phyloP scores from a whole-genome alignment of 2,329 filamentous ascomycete genomes.

The Ceratocystis diversiconidia region DNA sequence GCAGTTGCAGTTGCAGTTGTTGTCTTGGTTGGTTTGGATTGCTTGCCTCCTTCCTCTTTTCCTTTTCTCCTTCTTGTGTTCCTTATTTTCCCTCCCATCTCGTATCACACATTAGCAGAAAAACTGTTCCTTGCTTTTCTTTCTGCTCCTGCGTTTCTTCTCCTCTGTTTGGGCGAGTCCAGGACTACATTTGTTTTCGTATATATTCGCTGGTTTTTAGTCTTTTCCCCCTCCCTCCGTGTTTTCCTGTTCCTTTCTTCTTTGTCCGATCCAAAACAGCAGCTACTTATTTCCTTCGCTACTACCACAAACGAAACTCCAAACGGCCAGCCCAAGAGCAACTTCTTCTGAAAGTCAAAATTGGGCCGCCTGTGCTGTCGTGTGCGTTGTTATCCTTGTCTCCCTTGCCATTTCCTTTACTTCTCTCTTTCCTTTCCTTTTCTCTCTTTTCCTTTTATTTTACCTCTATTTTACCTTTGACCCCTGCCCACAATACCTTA shows the following conservation, averaged over 20 bases:
- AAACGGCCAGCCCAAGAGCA: background rate
- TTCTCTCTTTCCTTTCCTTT: background rate
- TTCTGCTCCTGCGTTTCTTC: background rate
- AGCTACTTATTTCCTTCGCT: background rate
- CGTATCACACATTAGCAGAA: background rate
- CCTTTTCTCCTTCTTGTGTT: background rate
- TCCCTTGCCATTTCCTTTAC: background rate
- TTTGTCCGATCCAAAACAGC: background rate
- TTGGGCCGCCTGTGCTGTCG: background rate
- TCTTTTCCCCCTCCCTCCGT: background rate
- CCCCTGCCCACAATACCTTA: background rate
- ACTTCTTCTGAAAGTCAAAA: background rate
- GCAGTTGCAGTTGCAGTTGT: background rate
- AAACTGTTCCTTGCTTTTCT: background rate
- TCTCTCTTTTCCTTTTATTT: constrained; percentile 3
- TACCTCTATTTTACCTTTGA: background rate
- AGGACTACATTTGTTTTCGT: background rate
- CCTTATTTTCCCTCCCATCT: constrained; percentile 3
- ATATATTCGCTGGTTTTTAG: background rate
- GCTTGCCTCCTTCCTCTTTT: constrained; percentile 4
- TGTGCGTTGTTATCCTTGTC: background rate
- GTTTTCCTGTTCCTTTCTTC: background rate
- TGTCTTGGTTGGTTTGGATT: background rate
- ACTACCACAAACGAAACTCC: constrained; percentile 2
- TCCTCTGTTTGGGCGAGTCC: background rate